These are phyloP conservation scores for Leucaena leucocephala DNA, from an alignment of 306 rosid species.

Conservation along the genomic window DNA sequence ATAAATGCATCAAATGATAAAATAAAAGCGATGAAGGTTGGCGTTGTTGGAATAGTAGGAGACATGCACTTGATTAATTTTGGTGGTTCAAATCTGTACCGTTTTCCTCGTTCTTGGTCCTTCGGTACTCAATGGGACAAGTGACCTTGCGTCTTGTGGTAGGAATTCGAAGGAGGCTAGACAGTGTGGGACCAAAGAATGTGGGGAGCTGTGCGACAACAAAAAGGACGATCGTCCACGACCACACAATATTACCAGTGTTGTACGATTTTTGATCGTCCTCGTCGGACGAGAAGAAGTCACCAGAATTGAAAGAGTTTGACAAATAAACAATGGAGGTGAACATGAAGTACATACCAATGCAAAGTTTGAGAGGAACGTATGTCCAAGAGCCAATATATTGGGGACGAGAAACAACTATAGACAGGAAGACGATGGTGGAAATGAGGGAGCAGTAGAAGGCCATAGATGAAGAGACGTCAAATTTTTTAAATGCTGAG, in stretches of 20 bases:
- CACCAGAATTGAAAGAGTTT: background rate
- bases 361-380: background rate
- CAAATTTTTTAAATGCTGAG: background rate
- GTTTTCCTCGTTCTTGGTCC: too few species aligned
- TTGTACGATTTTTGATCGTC: background rate
- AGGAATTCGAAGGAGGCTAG: fast-evolving
- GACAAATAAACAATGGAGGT: background rate
- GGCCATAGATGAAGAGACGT: background rate
- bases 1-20: too few species aligned
- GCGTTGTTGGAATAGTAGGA: too few species aligned
- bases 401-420: background rate
- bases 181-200: too few species aligned
- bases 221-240: too few species aligned
- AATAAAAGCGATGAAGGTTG: too few species aligned
- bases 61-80: too few species aligned
- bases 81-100: too few species aligned
- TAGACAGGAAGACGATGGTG: background rate
- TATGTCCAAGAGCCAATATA: background rate
- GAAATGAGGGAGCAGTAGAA: background rate
- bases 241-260: background rate
- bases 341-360: background rate
- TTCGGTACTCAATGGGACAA: too few species aligned
- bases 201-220: too few species aligned
- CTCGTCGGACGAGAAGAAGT: background rate
- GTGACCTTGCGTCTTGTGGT: too few species aligned